Conservation (phyloP, 192 early-diverging fungal species). For the Backusella liffmaniae region DNA sequence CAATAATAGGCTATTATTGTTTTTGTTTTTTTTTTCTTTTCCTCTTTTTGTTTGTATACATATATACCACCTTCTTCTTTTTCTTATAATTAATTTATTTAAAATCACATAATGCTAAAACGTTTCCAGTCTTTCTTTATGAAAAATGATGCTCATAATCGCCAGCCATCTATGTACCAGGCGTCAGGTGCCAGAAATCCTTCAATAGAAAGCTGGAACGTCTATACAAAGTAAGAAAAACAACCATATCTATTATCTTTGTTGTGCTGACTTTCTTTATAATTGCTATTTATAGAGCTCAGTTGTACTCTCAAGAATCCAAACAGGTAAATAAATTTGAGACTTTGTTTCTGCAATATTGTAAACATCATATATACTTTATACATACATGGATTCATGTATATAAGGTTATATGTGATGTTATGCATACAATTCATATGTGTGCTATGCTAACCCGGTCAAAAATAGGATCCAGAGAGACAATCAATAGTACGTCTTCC, state of each 20-base stretch:
- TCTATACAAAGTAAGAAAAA: conserved; percentile 1
- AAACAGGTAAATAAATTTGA: neutral
- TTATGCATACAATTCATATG: neutral
- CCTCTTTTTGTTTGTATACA: neutral
- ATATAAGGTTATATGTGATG: neutral
- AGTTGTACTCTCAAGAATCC: conserved; percentile 12
- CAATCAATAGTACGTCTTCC: neutral
- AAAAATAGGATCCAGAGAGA: neutral
- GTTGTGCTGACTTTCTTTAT: neutral
- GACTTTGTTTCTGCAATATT: neutral
- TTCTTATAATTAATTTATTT: neutral
- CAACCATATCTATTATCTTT: neutral
- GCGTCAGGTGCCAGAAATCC: neutral
- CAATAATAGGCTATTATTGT: neutral
- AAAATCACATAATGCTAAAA: neutral
- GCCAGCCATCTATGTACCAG: neutral
- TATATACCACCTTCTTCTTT: neutral
- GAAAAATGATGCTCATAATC: neutral
- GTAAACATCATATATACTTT: neutral
- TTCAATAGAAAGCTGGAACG: conserved; percentile 11
- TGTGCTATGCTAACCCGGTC: neutral
- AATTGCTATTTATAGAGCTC: conserved; percentile 7
- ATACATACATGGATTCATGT: neutral
- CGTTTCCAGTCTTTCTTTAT: conserved; percentile 7
- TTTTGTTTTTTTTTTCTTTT: neutral